These are phyloP conservation scores for Backusella macrospora DNA, from an alignment of 192 early-diverging fungal species.

Conservation along the genomic window DNA sequence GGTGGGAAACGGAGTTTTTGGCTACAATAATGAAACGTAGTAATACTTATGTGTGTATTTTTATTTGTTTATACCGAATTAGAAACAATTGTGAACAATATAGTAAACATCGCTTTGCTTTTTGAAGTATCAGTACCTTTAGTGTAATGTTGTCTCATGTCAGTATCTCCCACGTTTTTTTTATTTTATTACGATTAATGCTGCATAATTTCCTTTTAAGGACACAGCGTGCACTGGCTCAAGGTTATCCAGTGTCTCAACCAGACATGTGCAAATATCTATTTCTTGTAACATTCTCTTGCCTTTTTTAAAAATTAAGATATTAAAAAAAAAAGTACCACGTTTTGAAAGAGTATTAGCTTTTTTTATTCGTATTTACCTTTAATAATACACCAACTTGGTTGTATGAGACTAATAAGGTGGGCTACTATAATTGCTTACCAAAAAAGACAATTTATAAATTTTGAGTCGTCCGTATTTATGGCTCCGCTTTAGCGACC, in stretches of 20 bases:
- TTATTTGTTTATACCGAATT: background rate
- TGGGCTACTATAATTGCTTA: background rate
- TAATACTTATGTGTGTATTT: background rate
- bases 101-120: background rate
- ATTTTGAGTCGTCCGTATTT: too few relatives aligned
- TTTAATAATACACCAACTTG: background rate
- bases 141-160: constrained; percentile 8
- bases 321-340: background rate
- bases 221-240: constrained; percentile 4
- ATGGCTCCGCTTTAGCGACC: too few relatives aligned
- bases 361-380: background rate
- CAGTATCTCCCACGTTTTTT: constrained; percentile 7
- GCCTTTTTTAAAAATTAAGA: background rate
- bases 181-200: constrained; percentile 14
- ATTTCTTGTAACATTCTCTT: background rate
- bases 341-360: background rate
- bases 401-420: background rate
- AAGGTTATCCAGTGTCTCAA: background rate
- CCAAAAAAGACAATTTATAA: constrained; percentile 7
- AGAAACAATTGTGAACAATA: background rate
- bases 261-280: background rate
- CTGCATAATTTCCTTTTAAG: constrained; percentile 16
- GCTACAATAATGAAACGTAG: background rate
- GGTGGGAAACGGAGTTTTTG: background rate
- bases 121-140: background rate